A percentile compares a stretch with the other conserved stretches of the same genome.
Evolutionary conservation across 768 basidiomycete species (phyloP).

Genomic region (Boletus subcaerulescens): DNA sequence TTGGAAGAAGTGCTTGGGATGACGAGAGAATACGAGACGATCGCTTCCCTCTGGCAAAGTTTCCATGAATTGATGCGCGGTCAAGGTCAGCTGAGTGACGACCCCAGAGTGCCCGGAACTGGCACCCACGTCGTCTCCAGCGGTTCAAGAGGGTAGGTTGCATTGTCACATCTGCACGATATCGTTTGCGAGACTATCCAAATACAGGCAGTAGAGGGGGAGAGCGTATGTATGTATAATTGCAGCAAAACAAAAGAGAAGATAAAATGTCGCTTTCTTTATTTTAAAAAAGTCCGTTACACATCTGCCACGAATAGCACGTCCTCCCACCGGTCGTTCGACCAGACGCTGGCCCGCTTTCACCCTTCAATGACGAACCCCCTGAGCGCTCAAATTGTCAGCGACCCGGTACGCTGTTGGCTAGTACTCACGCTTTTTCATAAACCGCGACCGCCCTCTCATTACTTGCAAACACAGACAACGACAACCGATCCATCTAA

Average conservation of each 20-base stretch:
- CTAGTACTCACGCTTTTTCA: constrained; percentile 37
- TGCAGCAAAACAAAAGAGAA: constrained; percentile 31
- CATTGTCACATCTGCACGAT: constrained; percentile 18
- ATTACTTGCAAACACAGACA: constrained; percentile 40
- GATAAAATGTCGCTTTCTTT: constrained; percentile 22
- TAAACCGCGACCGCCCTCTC: constrained; percentile 39
- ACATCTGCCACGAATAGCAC: constrained; percentile 46
- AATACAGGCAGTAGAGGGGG: constrained; percentile 35
- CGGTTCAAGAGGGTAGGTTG: constrained; percentile 32
- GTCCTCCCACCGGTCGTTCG: constrained; percentile 37
- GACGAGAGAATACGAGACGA: constrained; percentile 89
- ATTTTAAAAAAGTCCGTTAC: constrained; percentile 27
- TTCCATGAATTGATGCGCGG: constrained; percentile 76
- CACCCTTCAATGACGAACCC: constrained; percentile 41
- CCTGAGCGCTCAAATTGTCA: constrained; percentile 16
- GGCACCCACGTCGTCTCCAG: constrained; percentile 59
- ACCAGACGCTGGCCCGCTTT: constrained; percentile 36
- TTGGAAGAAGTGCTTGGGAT: constrained; percentile 91
- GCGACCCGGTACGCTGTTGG: neutral
- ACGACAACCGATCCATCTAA: constrained; percentile 39
- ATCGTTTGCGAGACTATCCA: constrained; percentile 34
- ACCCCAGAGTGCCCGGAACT: constrained; percentile 56
- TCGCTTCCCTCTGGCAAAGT: constrained; percentile 79
- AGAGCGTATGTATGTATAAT: constrained; percentile 30
- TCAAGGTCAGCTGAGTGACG: constrained; percentile 34